Evolutionary conservation across 2,329 filamentous ascomycete species (phyloP), one percentile per base, ranked within the genome.

Genomic region (Hymenoscyphus albidus): DNA sequence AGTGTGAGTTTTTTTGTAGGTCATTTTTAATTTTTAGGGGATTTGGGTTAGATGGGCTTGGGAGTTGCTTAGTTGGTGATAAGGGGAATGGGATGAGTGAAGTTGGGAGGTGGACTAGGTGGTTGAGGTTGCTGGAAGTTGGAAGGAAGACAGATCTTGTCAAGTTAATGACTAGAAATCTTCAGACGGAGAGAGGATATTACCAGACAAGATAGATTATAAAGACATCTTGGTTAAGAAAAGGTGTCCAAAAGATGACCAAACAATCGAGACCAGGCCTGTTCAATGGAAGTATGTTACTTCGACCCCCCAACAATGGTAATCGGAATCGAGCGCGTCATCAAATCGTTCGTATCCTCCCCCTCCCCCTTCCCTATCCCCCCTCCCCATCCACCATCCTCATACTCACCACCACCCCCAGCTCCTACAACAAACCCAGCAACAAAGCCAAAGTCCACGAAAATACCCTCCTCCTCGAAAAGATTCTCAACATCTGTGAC

Each of bases 221-320:
- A 22, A 22, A 22, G 22, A 1, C 22, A 22, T 22, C 22, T 22
- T 22, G 22, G 22, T 22, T 22, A 22, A 22, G 22, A 22, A 22
- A 22, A 22, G 22, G 22, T 22, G 22, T 22, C 6, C 9, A 51
- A 18, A 18, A 27, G 18, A 7, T 10, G 32, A 51, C 2, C 10
- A 22, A 22, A 18, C 22, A 51, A 22, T 12, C 22, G 18, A 22
- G 3, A 16, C 62, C 12, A 71, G 67, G 70, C 66, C 32, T 70
- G 67, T 48, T 74, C 74, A 18, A 59, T 72, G 48, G 74, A 76
- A 63, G 57, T 65, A 39, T 64, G 58, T 44, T 75, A 74, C 64
- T 75, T 70, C 56, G 63, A 69, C 62, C 54, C 42, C 5, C 61
- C 67, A 1, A 65, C 65, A 0, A 44, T 31, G 2, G 31, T n/a